Base-by-base conservation (phyloP, 305 asterid species). In the Fraxinus paxiana region DNA sequence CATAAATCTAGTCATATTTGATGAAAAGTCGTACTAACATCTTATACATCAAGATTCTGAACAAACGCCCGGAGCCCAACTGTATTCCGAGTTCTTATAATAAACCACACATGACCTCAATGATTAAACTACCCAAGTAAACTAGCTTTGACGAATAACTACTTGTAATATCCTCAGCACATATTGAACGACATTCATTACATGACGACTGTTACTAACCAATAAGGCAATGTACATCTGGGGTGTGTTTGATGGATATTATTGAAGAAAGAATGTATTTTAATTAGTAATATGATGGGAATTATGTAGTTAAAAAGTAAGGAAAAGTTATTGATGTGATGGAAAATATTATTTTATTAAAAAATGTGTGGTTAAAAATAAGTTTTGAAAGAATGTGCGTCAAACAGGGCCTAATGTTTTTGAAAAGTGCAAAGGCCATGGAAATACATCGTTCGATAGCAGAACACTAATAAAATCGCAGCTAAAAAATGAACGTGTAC, bases 401-500 rank as follows among this genome's bases (percentile, higher is more conserved):
- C 35, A 31, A 31, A 31, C 5, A 31, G 35, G 35, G 35, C 35
- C 35, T 59, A 59, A 18, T 18, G 28, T 59, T 20, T 51, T 28
- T 17, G 0, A 20, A 59, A 59, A 59, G 31, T 59, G 31, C 70
- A 59, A 20, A 6, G 73, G 22, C 73, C 20, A 10, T 67, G 73
- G 38, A 67, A 67, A 75, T 48, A 20, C 70, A 65, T 10, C 3
- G 5, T 65, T 61, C 26, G 28, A 65, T n/a, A 76, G 28, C 77
- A 17, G 34, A 51, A 65, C 76, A 37, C 37, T 48, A 65, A 71
- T 31, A 12, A 79, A 86, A 46, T 51, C 4, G 26, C 31, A 65
- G 54, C 33, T 83, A 51, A 69, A 76, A 31, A 73, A n/a, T 9
- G 65, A 13, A 69, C n/a, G 77, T 70, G 74, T 46, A 81, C 90